phyloP scores from a whole-genome alignment of 1,284 basidiomycete species.

The Cutaneotrichosporon dermatis region DNA sequence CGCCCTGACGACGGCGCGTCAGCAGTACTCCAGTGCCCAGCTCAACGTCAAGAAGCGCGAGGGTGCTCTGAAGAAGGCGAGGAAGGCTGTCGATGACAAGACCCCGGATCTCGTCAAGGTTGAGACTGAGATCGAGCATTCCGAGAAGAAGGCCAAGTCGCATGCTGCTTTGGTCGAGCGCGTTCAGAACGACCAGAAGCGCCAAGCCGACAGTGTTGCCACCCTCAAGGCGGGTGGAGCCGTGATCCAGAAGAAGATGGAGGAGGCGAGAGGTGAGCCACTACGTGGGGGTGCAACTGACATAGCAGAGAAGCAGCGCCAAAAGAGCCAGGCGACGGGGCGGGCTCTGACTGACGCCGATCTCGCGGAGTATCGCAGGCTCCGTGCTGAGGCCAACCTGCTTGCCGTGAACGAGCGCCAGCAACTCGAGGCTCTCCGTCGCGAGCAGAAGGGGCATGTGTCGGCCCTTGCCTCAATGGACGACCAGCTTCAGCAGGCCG shows the following conservation, averaged over 20 bases:
- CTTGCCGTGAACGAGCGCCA: constrained; percentile 84
- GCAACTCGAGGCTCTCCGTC: constrained; percentile 69
- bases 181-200: constrained; percentile 64
- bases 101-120: constrained; percentile 73
- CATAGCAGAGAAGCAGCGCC: constrained; percentile 57
- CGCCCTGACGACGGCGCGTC: constrained; percentile 66
- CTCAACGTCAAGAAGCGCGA: constrained; percentile 69
- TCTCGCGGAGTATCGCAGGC: constrained; percentile 76
- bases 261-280: constrained; percentile 63
- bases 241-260: constrained; percentile 64
- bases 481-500: constrained; percentile 63
- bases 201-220: constrained; percentile 61
- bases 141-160: constrained; percentile 69
- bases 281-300: too few relatives aligned
- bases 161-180: constrained; percentile 62
- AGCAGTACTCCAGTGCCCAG: constrained; percentile 74
- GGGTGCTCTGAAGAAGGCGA: constrained; percentile 70
- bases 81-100: constrained; percentile 80
- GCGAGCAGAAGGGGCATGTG: constrained; percentile 71
- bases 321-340: constrained; percentile 63
- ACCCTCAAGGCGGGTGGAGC: constrained; percentile 62
- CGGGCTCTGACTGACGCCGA: constrained; percentile 75
- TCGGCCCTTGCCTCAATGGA: constrained; percentile 57
- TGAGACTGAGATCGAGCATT: constrained; percentile 83
- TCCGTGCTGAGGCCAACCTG: constrained; percentile 63